Base-by-base conservation (phyloP, 495 filamentous ascomycete species). In the Glonium stellatum region DNA sequence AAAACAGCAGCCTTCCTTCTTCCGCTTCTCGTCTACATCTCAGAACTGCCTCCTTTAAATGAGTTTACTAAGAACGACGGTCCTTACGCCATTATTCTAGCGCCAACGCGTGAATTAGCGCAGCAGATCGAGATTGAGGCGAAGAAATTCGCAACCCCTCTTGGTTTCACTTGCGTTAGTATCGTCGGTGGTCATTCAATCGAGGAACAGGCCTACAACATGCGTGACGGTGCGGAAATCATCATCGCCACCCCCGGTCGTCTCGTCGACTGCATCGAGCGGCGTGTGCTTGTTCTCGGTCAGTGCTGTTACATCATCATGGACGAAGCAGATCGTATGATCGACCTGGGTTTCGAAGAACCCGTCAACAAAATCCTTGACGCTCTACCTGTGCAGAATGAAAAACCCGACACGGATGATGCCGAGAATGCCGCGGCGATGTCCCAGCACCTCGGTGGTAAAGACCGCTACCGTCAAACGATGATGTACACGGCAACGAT, bases 401-500 rank as follows among this genome's bases (percentile, higher is more conserved):
- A 97, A 75, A 98, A 98, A 75, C 93, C 93, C 0, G 93, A 98
- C 68, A 88, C 85, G 0, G 93, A 97, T 37, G 92, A 92, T 63
- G 93, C 95, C 31, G 93, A 98, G 72, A 82, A 97, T 71, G 80
- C 91, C 0, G 74, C 80, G 49, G 82, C 85, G 4, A 97, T 97
- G 95, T 87, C 81, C 58, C 84, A 84, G 44, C 89, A 90, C 58
- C 74, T 95, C 1, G 86, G 87, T 41, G 86, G 88, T 34, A 89
- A 89, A 69, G 88, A 95, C 69, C 82, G 88, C 15, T 99, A 97
- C 74, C 77, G 93, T 55, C 95, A 99, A 73, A 99, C 93, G 1
- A 99, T 99, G 93, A 99, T 99, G 93, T 99, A 97, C 82, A 99
- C 95, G 58, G 93, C 93, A 11, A 99, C 93, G 27, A 99, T 99